Conservation (phyloP, 2,329 filamentous ascomycete species). For the Ophiostoma sp. region DNA sequence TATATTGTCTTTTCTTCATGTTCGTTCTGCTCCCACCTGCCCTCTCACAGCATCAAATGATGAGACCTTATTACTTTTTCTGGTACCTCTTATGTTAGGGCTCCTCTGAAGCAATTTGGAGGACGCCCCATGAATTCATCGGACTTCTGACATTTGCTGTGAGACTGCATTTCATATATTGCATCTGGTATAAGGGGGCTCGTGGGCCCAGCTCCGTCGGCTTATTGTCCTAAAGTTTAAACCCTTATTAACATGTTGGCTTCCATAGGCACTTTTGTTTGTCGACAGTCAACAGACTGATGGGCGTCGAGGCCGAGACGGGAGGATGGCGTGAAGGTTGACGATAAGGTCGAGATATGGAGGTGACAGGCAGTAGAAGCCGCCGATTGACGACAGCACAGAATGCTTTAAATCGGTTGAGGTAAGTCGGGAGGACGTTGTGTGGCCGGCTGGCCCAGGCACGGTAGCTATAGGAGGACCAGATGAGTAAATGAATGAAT, state of each 20-base stretch:
- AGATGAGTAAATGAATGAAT: neutral
- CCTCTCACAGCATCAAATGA: constrained; percentile 46
- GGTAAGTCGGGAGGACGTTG: neutral
- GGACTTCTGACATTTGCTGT: constrained; percentile 65
- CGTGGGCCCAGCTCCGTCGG: neutral
- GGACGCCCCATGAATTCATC: constrained; percentile 66
- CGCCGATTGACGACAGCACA: neutral
- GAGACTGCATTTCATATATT: neutral
- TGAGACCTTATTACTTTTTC: constrained; percentile 66
- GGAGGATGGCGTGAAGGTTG: too few relatives aligned
- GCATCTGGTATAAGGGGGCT: neutral
- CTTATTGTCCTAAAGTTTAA: neutral
- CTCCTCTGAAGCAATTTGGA: constrained; percentile 37
- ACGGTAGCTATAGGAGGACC: neutral
- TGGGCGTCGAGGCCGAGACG: too few relatives aligned
- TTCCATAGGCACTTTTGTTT: neutral
- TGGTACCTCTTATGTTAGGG: constrained; percentile 98
- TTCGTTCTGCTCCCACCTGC: neutral
- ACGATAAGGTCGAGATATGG: too few relatives aligned
- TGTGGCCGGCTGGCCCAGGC: neutral
- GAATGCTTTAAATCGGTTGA: neutral
- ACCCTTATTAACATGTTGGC: neutral
- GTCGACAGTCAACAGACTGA: too few relatives aligned
- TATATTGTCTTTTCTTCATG: constrained; percentile 3
- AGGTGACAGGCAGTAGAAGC: neutral